Conservation (phyloP, 2,329 filamentous ascomycete species). For the Aspergillus pseudotamarii region DNA sequence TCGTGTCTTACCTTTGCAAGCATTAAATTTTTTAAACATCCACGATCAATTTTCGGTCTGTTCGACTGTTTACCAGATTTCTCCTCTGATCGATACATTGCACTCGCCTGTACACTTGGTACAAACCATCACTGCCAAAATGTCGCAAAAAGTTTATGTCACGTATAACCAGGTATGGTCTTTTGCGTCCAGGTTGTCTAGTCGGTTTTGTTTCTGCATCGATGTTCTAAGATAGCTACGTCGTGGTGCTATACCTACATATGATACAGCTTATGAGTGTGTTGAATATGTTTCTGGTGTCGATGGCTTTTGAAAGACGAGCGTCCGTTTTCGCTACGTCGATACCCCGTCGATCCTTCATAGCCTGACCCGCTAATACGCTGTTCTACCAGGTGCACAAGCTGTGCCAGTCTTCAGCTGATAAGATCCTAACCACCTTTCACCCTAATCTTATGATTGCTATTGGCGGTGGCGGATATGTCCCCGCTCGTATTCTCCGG, state of each 20-base stretch:
- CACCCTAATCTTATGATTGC: slow-evolving; percentile 96
- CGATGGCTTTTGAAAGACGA: not conserved
- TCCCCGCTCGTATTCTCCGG: slow-evolving; percentile 93
- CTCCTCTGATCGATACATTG: not conserved
- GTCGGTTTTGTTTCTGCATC: not conserved
- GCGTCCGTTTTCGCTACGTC: not conserved
- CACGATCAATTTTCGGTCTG: not conserved
- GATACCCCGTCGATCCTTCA: not conserved
- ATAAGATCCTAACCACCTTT: slow-evolving; percentile 79
- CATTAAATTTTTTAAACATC: not conserved
- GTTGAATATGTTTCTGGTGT: not conserved
- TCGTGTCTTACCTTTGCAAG: not conserved
- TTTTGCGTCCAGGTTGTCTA: not conserved
- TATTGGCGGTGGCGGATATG: slow-evolving; percentile 95
- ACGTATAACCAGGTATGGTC: slow-evolving; percentile 83
- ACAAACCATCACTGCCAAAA: slow-evolving; percentile 48
- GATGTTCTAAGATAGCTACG: not conserved
- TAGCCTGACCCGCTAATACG: slow-evolving; percentile 17
- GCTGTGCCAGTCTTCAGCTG: slow-evolving; percentile 85
- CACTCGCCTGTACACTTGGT: slow-evolving; percentile 4
- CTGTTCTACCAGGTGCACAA: slow-evolving; percentile 77
- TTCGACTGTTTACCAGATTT: not conserved
- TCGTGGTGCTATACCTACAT: not conserved
- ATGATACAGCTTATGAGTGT: not conserved
- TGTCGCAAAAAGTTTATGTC: slow-evolving; percentile 85